phyloP scores from a whole-genome alignment of 2,329 filamentous ascomycete genomes.

The Rhinocladiella mackenziei region DNA sequence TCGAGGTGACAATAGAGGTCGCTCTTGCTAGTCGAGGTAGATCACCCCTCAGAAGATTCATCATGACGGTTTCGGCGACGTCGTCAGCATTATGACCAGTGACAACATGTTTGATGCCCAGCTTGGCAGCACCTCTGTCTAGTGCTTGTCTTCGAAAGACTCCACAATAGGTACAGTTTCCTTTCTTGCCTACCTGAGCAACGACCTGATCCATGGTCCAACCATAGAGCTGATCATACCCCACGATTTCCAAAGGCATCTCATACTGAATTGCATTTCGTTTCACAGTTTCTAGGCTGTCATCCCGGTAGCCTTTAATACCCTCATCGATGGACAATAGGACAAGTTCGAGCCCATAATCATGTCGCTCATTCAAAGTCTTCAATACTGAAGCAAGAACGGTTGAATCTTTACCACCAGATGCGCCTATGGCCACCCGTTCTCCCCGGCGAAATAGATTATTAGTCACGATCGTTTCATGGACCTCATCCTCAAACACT shows the following conservation, averaged over 20 bases:
- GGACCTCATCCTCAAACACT: conserved; percentile 88
- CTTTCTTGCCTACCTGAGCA: conserved; percentile 91
- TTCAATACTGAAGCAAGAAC: conserved; percentile 93
- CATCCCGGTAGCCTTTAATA: conserved; percentile 94
- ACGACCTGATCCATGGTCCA: conserved; percentile 99
- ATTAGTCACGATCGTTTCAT: conserved; percentile 81
- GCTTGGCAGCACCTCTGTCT: conserved; percentile 81
- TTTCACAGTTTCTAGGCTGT: conserved; percentile 94
- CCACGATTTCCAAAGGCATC: conserved; percentile 86
- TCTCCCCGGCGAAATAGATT: conserved; percentile 81
- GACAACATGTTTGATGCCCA: conserved; percentile 88
- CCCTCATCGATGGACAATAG: conserved; percentile 93
- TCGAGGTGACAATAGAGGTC: conserved; percentile 82
- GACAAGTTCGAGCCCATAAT: conserved; percentile 80
- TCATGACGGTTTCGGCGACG: conserved; percentile 92
- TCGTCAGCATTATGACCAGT: conserved; percentile 98
- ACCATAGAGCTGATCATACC: conserved; percentile 89
- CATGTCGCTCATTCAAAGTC: conserved; percentile 83
- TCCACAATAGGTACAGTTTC: conserved; percentile 98
- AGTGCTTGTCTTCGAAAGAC: conserved; percentile 93
- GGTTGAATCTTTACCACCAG: conserved; percentile 95
- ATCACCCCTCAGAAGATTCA: conserved; percentile 92
- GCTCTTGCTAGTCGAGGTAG: conserved; percentile 80
- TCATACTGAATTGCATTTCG: conserved; percentile 85
- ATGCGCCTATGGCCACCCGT: conserved; percentile 87